Conservation (phyloP, 2,329 filamentous ascomycete species). For the Hymenoscyphus fructigenus region DNA sequence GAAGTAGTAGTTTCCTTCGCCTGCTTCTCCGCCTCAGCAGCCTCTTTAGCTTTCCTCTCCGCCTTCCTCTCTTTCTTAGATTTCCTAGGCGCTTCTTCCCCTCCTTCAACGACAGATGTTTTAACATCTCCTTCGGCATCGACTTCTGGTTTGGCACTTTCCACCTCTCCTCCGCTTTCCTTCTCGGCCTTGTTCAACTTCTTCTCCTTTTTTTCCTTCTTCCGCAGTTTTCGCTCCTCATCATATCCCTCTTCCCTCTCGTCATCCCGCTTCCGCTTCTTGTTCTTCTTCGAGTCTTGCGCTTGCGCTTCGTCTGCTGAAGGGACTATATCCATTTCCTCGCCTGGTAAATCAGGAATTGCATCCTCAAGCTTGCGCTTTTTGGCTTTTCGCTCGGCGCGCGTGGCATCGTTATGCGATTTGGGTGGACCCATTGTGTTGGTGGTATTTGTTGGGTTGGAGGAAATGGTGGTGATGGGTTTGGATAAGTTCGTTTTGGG, state of each 20-base stretch:
- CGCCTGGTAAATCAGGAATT: slow-evolving; percentile 36
- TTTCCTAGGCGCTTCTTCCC: slow-evolving; percentile 36
- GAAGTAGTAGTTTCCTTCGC: not conserved
- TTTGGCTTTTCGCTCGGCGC: slow-evolving; percentile 37
- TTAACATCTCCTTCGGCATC: slow-evolving; percentile 1
- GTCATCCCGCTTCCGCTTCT: slow-evolving; percentile 19
- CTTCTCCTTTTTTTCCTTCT: slow-evolving; percentile 18
- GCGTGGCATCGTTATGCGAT: slow-evolving; percentile 30
- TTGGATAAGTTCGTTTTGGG: not conserved
- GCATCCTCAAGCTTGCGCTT: slow-evolving; percentile 37
- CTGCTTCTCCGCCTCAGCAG: slow-evolving; percentile 23
- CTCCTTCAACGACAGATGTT: slow-evolving; percentile 23
- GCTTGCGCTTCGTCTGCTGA: slow-evolving; percentile 22
- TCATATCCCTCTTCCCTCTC: slow-evolving; percentile 9
- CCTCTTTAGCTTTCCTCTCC: slow-evolving; percentile 37
- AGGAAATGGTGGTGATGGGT: not conserved
- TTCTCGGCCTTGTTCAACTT: slow-evolving; percentile 22
- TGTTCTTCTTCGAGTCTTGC: slow-evolving; percentile 24
- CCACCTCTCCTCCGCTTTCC: slow-evolving; percentile 15
- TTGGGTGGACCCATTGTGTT: slow-evolving; percentile 26
- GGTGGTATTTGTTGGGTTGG: not conserved
- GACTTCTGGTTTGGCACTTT: slow-evolving; percentile 4
- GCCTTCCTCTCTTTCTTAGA: slow-evolving; percentile 40
- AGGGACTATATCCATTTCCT: slow-evolving; percentile 20
- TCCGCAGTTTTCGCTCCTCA: slow-evolving; percentile 14